These are phyloP conservation scores for Carex arenaria DNA, from an alignment of 202 grass and related monocot genomes.

Conservation along the genomic window DNA sequence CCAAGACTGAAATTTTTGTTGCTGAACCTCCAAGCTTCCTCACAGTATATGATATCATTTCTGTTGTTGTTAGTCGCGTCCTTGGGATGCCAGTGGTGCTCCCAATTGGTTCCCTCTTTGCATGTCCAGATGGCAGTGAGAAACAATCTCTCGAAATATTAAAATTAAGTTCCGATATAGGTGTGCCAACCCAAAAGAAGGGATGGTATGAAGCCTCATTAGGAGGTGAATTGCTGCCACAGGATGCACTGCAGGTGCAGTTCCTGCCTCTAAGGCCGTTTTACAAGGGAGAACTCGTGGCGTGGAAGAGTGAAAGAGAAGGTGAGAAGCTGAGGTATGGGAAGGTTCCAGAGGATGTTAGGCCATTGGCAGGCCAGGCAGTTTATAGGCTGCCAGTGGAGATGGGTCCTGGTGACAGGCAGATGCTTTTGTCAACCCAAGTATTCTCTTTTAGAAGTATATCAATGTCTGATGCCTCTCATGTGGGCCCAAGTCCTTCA, in stretches of 20 bases:
- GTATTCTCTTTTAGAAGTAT: conserved; percentile 89
- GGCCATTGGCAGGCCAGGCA: conserved; percentile 75
- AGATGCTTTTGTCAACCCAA: conserved; percentile 80
- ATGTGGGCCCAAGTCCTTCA: not conserved
- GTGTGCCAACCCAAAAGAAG: conserved; percentile 39
- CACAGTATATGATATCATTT: conserved; percentile 75
- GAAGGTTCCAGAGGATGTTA: conserved; percentile 89
- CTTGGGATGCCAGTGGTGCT: conserved; percentile 65
- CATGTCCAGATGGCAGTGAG: conserved; percentile 78
- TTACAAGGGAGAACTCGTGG: conserved; percentile 81
- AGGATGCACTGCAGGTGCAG: conserved; percentile 90
- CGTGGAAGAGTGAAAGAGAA: conserved; percentile 90
- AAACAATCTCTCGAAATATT: conserved; percentile 70
- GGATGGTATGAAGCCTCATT: conserved; percentile 47
- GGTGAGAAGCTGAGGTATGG: conserved; percentile 86
- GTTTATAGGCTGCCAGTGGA: conserved; percentile 87
- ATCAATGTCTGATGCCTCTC: conserved; percentile 38
- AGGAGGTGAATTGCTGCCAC: conserved; percentile 69
- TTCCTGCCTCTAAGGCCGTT: conserved; percentile 94
- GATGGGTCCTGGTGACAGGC: conserved; percentile 51
- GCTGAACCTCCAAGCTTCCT: conserved; percentile 86
- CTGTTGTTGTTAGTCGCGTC: conserved; percentile 58
- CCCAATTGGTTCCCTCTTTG: conserved; percentile 68
- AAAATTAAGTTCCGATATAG: conserved; percentile 49
- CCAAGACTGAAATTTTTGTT: conserved; percentile 57